Conservation (phyloP, 2,329 filamentous ascomycete species). For the Exophiala viscosa region DNA sequence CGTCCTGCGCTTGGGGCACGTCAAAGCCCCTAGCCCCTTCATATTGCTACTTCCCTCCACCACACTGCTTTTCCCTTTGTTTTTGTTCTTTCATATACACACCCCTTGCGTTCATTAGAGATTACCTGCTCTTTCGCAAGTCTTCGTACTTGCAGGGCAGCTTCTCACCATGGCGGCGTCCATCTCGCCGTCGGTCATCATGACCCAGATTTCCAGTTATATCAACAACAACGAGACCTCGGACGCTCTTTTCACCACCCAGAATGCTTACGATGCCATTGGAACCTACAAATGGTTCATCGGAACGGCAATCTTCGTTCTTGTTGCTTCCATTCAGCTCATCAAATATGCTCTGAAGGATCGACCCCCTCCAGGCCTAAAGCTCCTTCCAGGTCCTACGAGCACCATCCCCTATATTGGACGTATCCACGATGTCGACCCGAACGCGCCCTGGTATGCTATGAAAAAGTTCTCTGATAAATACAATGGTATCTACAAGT, state of each 20-base stretch:
- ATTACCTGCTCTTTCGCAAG: constrained; percentile 6
- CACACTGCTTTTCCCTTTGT: constrained; percentile 8
- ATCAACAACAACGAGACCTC: constrained; percentile 25
- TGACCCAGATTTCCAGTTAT: constrained; percentile 28
- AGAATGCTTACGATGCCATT: constrained; percentile 24
- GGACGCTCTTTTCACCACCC: constrained; percentile 28
- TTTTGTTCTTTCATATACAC: constrained; percentile 9
- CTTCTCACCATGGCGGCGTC: constrained; percentile 26
- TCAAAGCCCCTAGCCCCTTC: constrained; percentile 1
- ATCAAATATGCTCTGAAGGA: constrained; percentile 41
- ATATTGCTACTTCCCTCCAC: constrained; percentile 4
- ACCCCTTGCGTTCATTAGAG: constrained; percentile 11
- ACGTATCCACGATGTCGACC: constrained; percentile 30
- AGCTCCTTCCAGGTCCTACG: constrained; percentile 26
- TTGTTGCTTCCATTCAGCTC: constrained; percentile 24
- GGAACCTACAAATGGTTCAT: constrained; percentile 30
- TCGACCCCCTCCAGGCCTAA: constrained; percentile 27
- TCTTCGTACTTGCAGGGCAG: constrained; percentile 10
- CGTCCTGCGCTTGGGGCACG: not conserved
- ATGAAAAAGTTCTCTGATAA: constrained; percentile 29
- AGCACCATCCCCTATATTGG: constrained; percentile 29
- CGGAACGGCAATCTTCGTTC: constrained; percentile 27
- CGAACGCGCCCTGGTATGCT: constrained; percentile 29
- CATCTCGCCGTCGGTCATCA: constrained; percentile 31
- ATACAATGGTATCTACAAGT: constrained; percentile 28